Conservation (phyloP, 2,329 filamentous ascomycete species). For the Pyricularia grisea region DNA sequence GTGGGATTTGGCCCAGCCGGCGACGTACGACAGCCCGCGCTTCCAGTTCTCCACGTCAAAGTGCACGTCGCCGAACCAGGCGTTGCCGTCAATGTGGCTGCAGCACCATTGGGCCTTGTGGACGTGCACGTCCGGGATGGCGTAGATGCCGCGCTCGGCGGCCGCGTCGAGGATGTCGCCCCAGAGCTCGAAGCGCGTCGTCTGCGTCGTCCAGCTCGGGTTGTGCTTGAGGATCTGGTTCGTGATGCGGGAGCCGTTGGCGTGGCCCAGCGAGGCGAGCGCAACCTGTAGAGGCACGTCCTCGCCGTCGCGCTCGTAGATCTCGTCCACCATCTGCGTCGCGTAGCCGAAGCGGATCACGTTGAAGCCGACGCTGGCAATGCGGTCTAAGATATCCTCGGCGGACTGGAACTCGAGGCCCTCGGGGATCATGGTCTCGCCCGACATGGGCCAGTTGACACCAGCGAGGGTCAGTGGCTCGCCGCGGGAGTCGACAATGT, state of each 20-base stretch:
- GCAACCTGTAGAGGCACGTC: conserved; percentile 28
- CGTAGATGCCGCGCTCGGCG: conserved; percentile 23
- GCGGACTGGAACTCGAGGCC: conserved; percentile 44
- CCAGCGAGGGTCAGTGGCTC: conserved; percentile 26
- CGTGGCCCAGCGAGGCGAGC: conserved; percentile 30
- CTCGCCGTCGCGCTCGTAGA: conserved; percentile 25
- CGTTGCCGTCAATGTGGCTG: conserved; percentile 36
- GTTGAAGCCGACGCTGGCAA: conserved; percentile 42
- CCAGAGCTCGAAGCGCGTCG: conserved; percentile 35
- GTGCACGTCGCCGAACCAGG: conserved; percentile 45
- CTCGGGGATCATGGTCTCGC: conserved; percentile 46
- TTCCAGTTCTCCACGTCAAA: conserved; percentile 46
- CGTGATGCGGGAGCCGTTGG: conserved; percentile 37
- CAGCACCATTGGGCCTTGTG: conserved; percentile 35
- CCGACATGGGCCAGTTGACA: conserved; percentile 26
- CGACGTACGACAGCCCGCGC: conserved; percentile 43
- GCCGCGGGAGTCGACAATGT: conserved; percentile 26
- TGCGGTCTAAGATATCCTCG: conserved; percentile 34
- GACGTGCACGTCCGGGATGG: conserved; percentile 31
- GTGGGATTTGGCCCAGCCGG: conserved; percentile 28
- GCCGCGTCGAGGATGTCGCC: conserved; percentile 24
- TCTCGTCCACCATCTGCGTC: conserved; percentile 45
- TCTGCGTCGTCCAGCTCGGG: conserved; percentile 34
- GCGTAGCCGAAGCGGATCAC: conserved; percentile 46
- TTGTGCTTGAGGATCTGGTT: conserved; percentile 38